phyloP scores from a whole-genome alignment of 176 grass and related monocot species.

The Musa troglodytarum region DNA sequence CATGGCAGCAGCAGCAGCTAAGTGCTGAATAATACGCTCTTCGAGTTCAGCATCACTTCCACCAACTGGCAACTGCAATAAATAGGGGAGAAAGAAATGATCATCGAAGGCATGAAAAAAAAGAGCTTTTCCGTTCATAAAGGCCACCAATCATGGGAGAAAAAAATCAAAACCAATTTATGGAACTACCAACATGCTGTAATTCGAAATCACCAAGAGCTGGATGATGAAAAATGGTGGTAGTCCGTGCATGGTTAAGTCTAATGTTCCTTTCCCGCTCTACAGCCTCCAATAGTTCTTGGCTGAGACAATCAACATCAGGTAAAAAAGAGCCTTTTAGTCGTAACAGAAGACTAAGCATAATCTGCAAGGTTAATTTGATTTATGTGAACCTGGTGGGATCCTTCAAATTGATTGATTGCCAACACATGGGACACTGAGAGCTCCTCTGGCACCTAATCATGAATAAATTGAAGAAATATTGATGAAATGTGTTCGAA shows the following conservation, averaged over 20 bases:
- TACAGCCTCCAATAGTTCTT: conserved; percentile 72
- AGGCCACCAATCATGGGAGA: background rate
- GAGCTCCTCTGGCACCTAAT: conserved; percentile 92
- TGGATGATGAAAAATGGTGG: conserved; percentile 71
- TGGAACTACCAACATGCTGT: conserved; percentile 51
- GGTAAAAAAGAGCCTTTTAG: background rate
- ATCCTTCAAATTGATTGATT: conserved; percentile 76
- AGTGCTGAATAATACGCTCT: conserved; percentile 78
- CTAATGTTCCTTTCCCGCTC: conserved; percentile 58
- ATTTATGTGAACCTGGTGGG: conserved; percentile 43
- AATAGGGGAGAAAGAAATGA: background rate
- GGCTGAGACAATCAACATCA: conserved; percentile 30
- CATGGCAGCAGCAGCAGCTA: conserved; percentile 61
- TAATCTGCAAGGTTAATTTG: conserved; percentile 12
- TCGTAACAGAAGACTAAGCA: conserved; percentile 9
- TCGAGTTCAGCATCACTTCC: conserved; percentile 67
- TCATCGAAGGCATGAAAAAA: conserved; percentile 12
- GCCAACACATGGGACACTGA: conserved; percentile 98
- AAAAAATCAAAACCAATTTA: conserved; percentile 7
- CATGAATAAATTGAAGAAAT: background rate
- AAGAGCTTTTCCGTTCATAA: background rate
- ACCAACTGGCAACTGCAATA: conserved; percentile 51
- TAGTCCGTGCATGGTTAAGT: conserved; percentile 46
- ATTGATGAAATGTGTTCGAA: background rate
- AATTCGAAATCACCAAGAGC: conserved; percentile 69